phyloP scores from a whole-genome alignment of 2,329 filamentous ascomycete genomes.

The Aureobasidium zeae region DNA sequence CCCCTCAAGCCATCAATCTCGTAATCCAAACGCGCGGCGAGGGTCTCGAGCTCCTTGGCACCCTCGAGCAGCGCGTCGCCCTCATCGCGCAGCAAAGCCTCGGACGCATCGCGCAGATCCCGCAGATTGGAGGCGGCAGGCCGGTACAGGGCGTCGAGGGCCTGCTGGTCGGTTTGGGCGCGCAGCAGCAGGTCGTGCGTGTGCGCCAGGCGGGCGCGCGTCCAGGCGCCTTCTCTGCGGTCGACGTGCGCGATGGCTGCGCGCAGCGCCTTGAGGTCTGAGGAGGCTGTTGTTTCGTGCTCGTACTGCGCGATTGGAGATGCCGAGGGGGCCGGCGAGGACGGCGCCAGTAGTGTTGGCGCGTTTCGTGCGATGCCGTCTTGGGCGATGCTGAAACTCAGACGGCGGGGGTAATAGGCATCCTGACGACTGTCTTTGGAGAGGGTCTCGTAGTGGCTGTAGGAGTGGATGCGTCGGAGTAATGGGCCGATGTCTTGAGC shows the following conservation, averaged over 20 bases:
- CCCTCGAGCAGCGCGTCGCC: conserved; percentile 58
- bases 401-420: conserved; percentile 57
- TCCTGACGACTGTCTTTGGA: conserved; percentile 31
- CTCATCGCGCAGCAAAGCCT: conserved; percentile 62
- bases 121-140: conserved; percentile 63
- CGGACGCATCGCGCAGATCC: conserved; percentile 55
- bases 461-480: conserved; percentile 47
- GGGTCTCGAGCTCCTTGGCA: conserved; percentile 67
- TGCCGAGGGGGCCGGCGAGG: not conserved
- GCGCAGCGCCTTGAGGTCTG: conserved; percentile 34
- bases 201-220: conserved; percentile 45
- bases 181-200: conserved; percentile 53
- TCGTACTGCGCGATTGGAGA: not conserved
- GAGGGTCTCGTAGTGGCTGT: conserved; percentile 35
- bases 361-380: conserved; percentile 52
- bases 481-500: conserved; percentile 37
- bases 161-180: conserved; percentile 54
- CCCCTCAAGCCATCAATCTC: conserved; percentile 72
- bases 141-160: conserved; percentile 58
- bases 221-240: conserved; percentile 51
- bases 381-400: conserved; percentile 68
- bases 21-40: conserved; percentile 82
- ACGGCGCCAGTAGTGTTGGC: not conserved
- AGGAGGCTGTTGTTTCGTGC: conserved; percentile 9
- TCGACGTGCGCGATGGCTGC: conserved; percentile 45